These are phyloP conservation scores for Sporothrix phasma DNA, from an alignment of 2,329 filamentous ascomycete species.

Conservation along the genomic window DNA sequence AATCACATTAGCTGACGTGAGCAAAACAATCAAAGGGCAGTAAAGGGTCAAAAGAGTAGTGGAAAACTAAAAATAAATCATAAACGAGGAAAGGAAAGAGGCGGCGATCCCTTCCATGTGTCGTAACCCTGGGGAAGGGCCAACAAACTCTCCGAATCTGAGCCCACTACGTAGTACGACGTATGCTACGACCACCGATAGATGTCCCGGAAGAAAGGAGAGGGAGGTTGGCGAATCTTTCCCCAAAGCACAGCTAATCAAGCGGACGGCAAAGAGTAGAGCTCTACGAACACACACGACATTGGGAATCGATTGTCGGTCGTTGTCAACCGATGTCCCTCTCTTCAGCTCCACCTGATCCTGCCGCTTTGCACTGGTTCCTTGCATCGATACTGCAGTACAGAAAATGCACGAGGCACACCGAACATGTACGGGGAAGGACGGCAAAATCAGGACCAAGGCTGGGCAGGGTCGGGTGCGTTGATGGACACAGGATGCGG, in stretches of 20 bases:
- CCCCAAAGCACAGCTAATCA: neutral
- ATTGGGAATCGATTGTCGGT: neutral
- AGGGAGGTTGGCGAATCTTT: neutral
- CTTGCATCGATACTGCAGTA: neutral
- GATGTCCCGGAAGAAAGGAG: neutral
- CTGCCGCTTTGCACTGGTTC: neutral
- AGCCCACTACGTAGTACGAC: too few species aligned
- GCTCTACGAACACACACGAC: too few species aligned
- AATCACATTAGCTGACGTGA: neutral
- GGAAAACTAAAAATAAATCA: neutral
- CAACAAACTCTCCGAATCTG: neutral
- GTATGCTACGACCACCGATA: too few species aligned
- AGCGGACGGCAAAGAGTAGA: neutral
- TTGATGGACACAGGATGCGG: neutral
- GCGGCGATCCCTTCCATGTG: neutral
- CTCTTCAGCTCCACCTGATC: neutral
- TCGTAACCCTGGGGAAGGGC: neutral
- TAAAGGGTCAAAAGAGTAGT: neutral
- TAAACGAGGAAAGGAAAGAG: neutral
- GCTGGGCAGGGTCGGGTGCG: neutral
- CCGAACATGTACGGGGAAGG: neutral
- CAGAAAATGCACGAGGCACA: neutral
- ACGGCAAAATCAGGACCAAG: neutral
- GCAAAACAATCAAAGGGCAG: neutral
- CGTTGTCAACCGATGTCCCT: neutral